phyloP scores from a whole-genome alignment of 305 asterid species.

The Caryopteris hybrid region DNA sequence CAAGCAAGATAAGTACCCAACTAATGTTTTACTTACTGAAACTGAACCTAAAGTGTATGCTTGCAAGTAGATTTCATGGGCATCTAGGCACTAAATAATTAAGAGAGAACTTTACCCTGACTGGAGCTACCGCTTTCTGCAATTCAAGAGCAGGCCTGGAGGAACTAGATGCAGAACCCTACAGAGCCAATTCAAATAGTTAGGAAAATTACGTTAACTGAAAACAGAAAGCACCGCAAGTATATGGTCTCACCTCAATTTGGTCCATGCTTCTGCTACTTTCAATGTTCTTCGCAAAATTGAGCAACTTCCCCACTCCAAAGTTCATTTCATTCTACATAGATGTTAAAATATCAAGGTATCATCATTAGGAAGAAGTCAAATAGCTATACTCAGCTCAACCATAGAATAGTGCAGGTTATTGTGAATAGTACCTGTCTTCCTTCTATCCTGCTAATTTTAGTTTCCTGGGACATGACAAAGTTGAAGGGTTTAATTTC shows the following conservation, averaged over 20 bases:
- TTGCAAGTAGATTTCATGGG: background rate
- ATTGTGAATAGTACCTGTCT: slow-evolving; percentile 56
- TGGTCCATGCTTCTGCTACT: slow-evolving; percentile 35
- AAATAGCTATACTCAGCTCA: background rate
- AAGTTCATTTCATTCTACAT: slow-evolving; percentile 49
- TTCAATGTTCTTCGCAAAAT: slow-evolving; percentile 42
- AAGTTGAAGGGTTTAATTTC: slow-evolving; percentile 16
- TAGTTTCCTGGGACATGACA: slow-evolving; percentile 61
- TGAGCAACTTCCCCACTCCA: slow-evolving; percentile 64
- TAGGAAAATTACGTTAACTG: slow-evolving; percentile 3
- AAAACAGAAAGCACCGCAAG: background rate
- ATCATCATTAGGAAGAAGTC: slow-evolving; percentile 7
- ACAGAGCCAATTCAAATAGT: slow-evolving; percentile 19
- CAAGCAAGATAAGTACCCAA: slow-evolving; percentile 4
- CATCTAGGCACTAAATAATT: background rate
- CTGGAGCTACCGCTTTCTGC: slow-evolving; percentile 44
- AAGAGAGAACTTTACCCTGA: slow-evolving; percentile 50
- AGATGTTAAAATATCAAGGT: slow-evolving; percentile 15
- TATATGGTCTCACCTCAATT: slow-evolving; percentile 57
- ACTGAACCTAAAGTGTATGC: background rate
- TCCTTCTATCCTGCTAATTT: slow-evolving; percentile 74
- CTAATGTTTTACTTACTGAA: background rate
- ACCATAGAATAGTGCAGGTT: background rate
- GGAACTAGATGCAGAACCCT: slow-evolving; percentile 60
- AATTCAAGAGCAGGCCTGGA: slow-evolving; percentile 55